Base-by-base conservation (phyloP, 2,329 filamentous ascomycete species). In the Graphilbum ipis-grandicollis region DNA sequence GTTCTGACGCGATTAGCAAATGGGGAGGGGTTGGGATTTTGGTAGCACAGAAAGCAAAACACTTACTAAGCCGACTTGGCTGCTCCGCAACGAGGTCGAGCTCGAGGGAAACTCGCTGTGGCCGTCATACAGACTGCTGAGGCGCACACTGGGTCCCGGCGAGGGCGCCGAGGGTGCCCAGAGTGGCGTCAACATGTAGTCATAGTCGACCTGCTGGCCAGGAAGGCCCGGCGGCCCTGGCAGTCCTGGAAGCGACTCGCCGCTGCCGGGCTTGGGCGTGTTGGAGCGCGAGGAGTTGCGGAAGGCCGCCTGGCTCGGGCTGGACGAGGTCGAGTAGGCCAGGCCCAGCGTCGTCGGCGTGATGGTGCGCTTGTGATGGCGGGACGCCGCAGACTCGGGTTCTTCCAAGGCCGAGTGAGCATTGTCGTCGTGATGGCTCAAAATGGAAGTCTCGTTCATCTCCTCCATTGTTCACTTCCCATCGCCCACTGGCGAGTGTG, bases 1-100 rank as follows among this genome's bases (percentile, higher is more conserved):
- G 41, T 58, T 56, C 57, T 61, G 31, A 12, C 1, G 12, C 6
- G 23, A 31, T 38, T 3, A 38, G 36, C 17, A 15, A 26, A n/a
- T n/a, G 19, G 23, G 9, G 19, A 12, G 19, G 13, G 12, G 19
- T 3, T 4, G 5, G 6, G 31, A 33, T 14, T 9, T 9, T 3
- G 18, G 47, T 7, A 13, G 9, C n/a, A 12, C 4, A 9, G 13
- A 17, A 29, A 23, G 34, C 7, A 8, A 33, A n/a, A n/a, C n/a
- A n/a, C n/a, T n/a, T n/a, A n/a, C n/a, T n/a, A n/a, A n/a, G n/a
- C n/a, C n/a, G n/a, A 38, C 39, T 25, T 36, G 38, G 33, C 40
- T 40, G 34, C 39, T 44, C 3, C 43, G 41, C 5, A 44, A 33
- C 18, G 43, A 43, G 10, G 39, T 40, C 3, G 41, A 19, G 14